These are phyloP conservation scores for Dioscorea alata DNA, from an alignment of 106 monocot genomes.

Conservation along the genomic window DNA sequence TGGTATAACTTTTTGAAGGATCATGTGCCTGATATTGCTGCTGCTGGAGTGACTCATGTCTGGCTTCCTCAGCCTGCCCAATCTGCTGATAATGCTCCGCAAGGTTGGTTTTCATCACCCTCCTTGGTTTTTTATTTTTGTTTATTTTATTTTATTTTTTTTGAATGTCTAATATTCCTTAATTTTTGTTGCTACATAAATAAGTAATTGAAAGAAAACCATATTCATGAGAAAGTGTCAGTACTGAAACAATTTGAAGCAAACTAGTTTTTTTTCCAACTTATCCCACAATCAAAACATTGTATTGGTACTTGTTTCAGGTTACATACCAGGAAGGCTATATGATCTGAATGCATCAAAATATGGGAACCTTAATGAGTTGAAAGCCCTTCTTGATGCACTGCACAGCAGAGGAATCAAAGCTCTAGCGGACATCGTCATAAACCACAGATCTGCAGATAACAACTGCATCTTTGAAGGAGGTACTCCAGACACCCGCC, in stretches of 20 bases:
- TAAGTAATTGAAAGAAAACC: too few relatives aligned
- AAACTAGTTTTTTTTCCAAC: too few relatives aligned
- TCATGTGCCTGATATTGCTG: constrained; percentile 31
- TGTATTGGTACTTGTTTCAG: constrained; percentile 8
- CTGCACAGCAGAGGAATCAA: constrained; percentile 43
- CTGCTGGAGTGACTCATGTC: constrained; percentile 41
- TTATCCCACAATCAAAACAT: too few relatives aligned
- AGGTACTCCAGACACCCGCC: constrained; percentile 53
- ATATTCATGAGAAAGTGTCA: too few relatives aligned
- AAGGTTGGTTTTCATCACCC: constrained; percentile 24
- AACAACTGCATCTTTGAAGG: constrained; percentile 59
- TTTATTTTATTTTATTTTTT: too few relatives aligned
- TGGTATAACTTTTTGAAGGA: constrained; percentile 59
- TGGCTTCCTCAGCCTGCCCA: constrained; percentile 76
- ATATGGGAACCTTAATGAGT: constrained; percentile 42
- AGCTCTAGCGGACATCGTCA: constrained; percentile 63
- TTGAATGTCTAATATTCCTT: too few relatives aligned
- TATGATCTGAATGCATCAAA: constrained; percentile 45
- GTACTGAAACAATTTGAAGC: too few relatives aligned
- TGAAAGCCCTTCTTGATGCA: constrained; percentile 41
- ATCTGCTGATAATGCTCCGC: constrained; percentile 31
- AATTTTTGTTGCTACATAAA: too few relatives aligned
- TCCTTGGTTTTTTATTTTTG: too few relatives aligned
- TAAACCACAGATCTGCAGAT: constrained; percentile 64
- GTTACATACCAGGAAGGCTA: constrained; percentile 60